Conservation (phyloP, 2,329 filamentous ascomycete genomes). For the Paraphaeosphaeria sporulosa region DNA sequence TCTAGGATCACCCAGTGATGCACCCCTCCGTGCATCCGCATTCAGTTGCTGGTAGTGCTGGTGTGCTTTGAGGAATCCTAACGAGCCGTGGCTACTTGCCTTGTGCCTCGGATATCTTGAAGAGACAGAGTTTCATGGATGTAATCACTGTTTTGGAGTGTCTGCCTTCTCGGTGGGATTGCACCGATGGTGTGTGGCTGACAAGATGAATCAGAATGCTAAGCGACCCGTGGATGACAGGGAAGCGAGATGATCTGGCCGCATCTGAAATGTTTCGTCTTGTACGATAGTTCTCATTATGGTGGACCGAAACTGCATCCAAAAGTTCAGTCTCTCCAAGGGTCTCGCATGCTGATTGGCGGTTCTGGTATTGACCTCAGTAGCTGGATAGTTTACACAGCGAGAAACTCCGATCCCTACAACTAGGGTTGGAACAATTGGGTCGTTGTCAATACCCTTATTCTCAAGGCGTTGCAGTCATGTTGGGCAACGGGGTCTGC, state of each 20-base stretch:
- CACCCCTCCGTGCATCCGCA: neutral
- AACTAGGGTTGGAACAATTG: neutral
- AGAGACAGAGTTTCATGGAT: neutral
- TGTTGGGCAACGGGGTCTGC: neutral
- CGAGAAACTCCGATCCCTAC: neutral
- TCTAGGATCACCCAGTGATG: neutral
- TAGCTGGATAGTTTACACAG: neutral
- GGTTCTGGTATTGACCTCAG: neutral
- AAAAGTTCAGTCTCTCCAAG: too few species aligned
- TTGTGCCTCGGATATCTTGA: neutral
- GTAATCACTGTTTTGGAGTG: neutral
- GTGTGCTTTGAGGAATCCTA: neutral
- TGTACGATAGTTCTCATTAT: too few species aligned
- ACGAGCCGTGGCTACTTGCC: neutral
- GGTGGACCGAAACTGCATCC: neutral
- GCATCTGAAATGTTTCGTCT: neutral
- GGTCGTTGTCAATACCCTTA: neutral
- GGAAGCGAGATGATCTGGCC: too few species aligned
- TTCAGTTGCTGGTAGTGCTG: neutral
- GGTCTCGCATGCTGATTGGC: neutral
- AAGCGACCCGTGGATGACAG: too few species aligned
- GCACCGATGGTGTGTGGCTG: neutral
- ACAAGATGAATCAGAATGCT: neutral
- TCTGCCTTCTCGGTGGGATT: too few species aligned
- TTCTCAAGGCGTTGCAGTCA: neutral